Evolutionary conservation across 352 stramenopile species (phyloP).

Genomic region (Pythium grandisporangium): DNA sequence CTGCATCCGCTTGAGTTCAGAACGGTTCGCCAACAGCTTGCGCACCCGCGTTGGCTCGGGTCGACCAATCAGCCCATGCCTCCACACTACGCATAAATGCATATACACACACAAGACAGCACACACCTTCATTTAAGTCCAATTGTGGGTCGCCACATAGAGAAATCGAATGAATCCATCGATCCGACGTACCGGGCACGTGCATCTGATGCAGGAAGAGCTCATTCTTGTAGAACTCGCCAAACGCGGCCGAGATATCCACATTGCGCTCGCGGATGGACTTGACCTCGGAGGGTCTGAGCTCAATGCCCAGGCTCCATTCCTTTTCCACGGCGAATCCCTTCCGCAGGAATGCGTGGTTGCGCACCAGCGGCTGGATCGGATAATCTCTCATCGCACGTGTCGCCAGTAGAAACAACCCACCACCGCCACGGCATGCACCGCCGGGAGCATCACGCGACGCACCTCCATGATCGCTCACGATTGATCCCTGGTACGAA

Average conservation of each 20-base stretch:
- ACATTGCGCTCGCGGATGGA: conserved; percentile 51
- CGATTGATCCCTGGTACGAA: too few species aligned
- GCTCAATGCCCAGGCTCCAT: conserved; percentile 59
- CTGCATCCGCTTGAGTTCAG: conserved; percentile 72
- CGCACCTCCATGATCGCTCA: too few species aligned
- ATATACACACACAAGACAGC: too few species aligned
- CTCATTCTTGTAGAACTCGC: conserved; percentile 64
- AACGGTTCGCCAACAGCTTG: conserved; percentile 65
- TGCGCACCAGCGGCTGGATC: conserved; percentile 50
- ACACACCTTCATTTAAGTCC: too few species aligned
- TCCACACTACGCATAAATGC: too few species aligned
- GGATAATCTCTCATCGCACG: conserved; percentile 44
- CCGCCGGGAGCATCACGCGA: too few species aligned
- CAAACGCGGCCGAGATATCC: conserved; percentile 68
- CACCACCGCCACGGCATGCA: too few species aligned
- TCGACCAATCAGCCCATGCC: conserved; percentile 60
- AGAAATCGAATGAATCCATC: too few species aligned
- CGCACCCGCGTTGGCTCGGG: conserved; percentile 58
- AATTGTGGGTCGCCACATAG: too few species aligned
- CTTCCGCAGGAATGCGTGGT: conserved; percentile 47
- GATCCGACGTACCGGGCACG: conserved; percentile 39
- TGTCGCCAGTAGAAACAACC: conserved; percentile 2
- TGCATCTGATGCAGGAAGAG: conserved; percentile 70
- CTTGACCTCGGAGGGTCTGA: conserved; percentile 75
- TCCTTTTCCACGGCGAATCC: conserved; percentile 62